Conservation (phyloP, 495 filamentous ascomycete genomes). For the Talaromyces liani region DNA sequence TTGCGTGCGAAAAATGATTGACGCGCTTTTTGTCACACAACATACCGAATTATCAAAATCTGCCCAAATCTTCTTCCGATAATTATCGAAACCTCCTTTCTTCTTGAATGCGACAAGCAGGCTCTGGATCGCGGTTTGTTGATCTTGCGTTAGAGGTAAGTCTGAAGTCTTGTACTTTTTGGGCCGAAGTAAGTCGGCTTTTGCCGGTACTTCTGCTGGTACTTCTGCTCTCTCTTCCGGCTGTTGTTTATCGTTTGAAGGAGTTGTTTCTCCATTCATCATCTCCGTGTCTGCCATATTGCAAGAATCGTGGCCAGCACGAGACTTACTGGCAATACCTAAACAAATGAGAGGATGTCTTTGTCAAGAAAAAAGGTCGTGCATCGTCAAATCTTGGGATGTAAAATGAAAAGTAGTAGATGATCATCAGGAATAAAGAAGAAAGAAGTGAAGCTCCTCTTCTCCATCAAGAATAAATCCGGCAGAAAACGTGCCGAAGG, state of each 20-base stretch:
- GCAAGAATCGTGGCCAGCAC: slow-evolving; percentile 17
- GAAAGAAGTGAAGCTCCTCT: not conserved
- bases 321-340: not conserved
- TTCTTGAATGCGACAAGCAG: slow-evolving; percentile 82
- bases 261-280: not conserved
- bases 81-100: slow-evolving; percentile 79
- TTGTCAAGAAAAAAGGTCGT: not conserved
- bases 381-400: not conserved
- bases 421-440: not conserved
- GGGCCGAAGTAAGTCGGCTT: slow-evolving; percentile 34
- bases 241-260: not conserved
- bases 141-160: slow-evolving; percentile 64
- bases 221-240: slow-evolving; percentile 20
- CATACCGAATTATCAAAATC: slow-evolving; percentile 71
- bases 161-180: slow-evolving; percentile 81
- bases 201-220: slow-evolving; percentile 21
- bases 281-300: slow-evolving; percentile 39
- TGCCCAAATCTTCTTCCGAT: slow-evolving; percentile 74
- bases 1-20: not conserved
- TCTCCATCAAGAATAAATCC: not conserved
- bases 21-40: not conserved
- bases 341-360: not conserved
- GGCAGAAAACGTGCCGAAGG: slow-evolving; percentile 1
- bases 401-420: not conserved
- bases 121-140: slow-evolving; percentile 67